phyloP scores from a whole-genome alignment of 2,329 filamentous ascomycete species.

The Diaporthe australafricana region DNA sequence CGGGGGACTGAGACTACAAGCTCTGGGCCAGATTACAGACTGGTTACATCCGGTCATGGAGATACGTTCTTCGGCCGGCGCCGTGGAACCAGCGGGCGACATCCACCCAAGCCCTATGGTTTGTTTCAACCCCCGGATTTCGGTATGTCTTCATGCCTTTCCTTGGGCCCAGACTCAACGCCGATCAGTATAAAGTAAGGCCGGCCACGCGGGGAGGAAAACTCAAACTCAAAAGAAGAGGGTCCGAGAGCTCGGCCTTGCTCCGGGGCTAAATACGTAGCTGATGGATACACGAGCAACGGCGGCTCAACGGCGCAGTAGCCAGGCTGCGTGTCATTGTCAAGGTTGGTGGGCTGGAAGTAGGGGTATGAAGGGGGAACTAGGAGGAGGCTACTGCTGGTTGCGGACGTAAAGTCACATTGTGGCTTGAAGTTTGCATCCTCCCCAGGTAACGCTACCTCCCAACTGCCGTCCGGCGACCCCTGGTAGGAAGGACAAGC shows the following conservation, averaged over 20 bases:
- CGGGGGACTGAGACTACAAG: slow-evolving; percentile 1
- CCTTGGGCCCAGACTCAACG: background rate
- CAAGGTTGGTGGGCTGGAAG: slow-evolving; percentile 2
- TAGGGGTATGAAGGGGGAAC: background rate
- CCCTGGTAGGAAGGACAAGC: slow-evolving; percentile 1
- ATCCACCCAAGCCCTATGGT: background rate
- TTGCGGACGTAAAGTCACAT: slow-evolving; percentile 33
- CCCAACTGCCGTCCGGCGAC: slow-evolving; percentile 28
- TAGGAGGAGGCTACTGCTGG: slow-evolving; percentile 24
- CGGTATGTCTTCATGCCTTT: background rate
- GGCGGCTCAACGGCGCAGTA: slow-evolving; percentile 27
- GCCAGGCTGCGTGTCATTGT: slow-evolving; percentile 3
- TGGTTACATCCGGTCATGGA: slow-evolving; percentile 1
- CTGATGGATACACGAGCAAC: slow-evolving; percentile 27
- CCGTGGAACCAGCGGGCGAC: slow-evolving; percentile 5
- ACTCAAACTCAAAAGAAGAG: background rate
- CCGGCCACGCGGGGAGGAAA: slow-evolving; percentile 2
- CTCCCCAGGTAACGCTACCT: slow-evolving; percentile 25
- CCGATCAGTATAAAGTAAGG: background rate
- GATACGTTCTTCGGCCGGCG: slow-evolving; percentile 3
- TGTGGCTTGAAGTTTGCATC: slow-evolving; percentile 31
- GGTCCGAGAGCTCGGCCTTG: slow-evolving; percentile 11
- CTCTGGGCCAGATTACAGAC: background rate
- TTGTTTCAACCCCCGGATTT: background rate
- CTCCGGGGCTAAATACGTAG: slow-evolving; percentile 20